These are phyloP conservation scores for Tylopilus plumbeoviolaceoides DNA, from an alignment of 768 basidiomycete genomes.

Conservation along the genomic window DNA sequence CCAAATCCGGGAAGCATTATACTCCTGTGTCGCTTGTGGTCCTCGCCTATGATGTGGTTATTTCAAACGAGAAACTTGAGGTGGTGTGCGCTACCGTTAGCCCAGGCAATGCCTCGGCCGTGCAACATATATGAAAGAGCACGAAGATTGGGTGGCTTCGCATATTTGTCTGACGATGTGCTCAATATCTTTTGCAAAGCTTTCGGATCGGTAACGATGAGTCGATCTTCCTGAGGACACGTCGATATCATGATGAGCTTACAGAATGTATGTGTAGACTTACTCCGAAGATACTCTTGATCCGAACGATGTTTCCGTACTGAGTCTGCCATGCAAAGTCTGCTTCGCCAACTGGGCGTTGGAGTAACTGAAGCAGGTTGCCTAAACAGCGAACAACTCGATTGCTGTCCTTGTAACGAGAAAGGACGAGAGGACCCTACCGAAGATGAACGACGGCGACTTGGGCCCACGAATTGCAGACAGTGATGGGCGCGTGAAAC, in stretches of 20 bases:
- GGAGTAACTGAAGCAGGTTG: slow-evolving; percentile 23
- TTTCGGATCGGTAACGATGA: slow-evolving; percentile 44
- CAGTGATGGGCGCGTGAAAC: slow-evolving; percentile 4
- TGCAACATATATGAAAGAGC: slow-evolving; percentile 1
- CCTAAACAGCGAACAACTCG: slow-evolving; percentile 8
- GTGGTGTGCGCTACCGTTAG: slow-evolving; percentile 30
- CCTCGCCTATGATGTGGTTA: slow-evolving; percentile 25
- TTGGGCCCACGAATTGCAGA: slow-evolving; percentile 13
- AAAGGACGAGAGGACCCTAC: not conserved
- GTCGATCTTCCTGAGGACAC: slow-evolving; percentile 37
- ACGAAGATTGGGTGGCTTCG: slow-evolving; percentile 29
- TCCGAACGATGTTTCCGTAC: slow-evolving; percentile 23
- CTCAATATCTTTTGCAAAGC: slow-evolving; percentile 37
- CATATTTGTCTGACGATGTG: slow-evolving; percentile 40
- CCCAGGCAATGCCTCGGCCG: slow-evolving; percentile 37
- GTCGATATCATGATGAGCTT: not conserved
- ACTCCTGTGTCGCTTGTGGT: slow-evolving; percentile 49
- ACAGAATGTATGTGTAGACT: not conserved
- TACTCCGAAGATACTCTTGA: slow-evolving; percentile 24
- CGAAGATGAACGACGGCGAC: slow-evolving; percentile 14
- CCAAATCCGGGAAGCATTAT: slow-evolving; percentile 58
- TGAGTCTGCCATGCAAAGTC: slow-evolving; percentile 28
- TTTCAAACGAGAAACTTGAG: slow-evolving; percentile 6
- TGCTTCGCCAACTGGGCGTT: slow-evolving; percentile 22
- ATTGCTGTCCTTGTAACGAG: not conserved